Conservation (phyloP, 768 basidiomycete genomes). For the Podaxis rugospora region DNA sequence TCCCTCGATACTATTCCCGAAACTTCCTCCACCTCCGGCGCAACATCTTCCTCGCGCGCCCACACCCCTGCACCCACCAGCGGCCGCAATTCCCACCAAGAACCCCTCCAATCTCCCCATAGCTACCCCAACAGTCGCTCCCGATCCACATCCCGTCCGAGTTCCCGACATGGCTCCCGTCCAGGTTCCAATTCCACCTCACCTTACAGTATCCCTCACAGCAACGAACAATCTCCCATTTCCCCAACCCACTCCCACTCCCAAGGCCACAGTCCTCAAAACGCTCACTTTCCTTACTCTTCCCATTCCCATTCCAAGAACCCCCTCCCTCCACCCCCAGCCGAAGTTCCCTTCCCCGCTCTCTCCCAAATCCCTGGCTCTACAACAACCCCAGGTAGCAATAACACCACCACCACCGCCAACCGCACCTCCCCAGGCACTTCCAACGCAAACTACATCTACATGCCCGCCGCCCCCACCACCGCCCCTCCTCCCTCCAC, state of each 20-base stretch:
- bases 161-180: constrained; percentile 14
- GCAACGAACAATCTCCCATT: neutral
- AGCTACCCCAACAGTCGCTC: constrained; percentile 9
- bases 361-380: neutral
- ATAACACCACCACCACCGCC: neutral
- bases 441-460: neutral
- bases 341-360: neutral
- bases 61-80: constrained; percentile 25
- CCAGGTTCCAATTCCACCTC: constrained; percentile 5
- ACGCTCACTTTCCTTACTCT: neutral
- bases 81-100: constrained; percentile 25
- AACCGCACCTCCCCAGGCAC: neutral
- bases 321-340: neutral
- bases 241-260: constrained; percentile 2
- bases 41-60: constrained; percentile 9
- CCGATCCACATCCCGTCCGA: constrained; percentile 11
- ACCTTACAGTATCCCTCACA: neutral
- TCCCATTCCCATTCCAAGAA: neutral
- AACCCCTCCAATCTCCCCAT: constrained; percentile 16
- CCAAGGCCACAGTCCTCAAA: constrained; percentile 5
- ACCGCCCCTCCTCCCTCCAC: constrained; percentile 10
- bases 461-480: constrained; percentile 11
- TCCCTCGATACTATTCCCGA: constrained; percentile 38
- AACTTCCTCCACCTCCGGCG: constrained; percentile 11
- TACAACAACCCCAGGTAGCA: neutral